Conservation (phyloP, 257 asterid species). For the Ilex asprella region DNA sequence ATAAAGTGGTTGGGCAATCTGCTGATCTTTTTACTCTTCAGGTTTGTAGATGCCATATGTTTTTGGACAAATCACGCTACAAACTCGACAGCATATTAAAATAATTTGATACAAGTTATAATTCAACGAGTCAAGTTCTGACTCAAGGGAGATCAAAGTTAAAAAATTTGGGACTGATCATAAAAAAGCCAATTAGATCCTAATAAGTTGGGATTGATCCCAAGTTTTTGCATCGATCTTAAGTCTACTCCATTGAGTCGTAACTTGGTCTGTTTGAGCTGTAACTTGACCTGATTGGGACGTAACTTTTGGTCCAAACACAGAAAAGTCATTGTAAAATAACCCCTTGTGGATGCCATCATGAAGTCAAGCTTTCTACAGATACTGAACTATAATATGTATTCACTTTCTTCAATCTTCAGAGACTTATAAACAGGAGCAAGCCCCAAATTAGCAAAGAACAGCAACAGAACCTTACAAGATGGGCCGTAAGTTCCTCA, state of each 20-base stretch:
- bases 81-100: too few species aligned
- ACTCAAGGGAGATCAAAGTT: too few species aligned
- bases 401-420: conserved; percentile 13
- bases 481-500: conserved; percentile 86
- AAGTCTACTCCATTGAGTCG: too few species aligned
- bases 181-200: too few species aligned
- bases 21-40: conserved; percentile 94
- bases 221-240: too few species aligned
- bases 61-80: neutral
- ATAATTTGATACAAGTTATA: too few species aligned
- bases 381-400: neutral
- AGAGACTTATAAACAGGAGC: conserved; percentile 91
- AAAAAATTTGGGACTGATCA: too few species aligned
- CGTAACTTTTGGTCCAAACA: neutral
- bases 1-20: conserved; percentile 88
- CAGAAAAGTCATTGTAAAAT: neutral
- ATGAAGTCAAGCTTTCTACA: too few species aligned
- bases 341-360: neutral
- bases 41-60: conserved; percentile 29
- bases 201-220: too few species aligned
- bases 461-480: conserved; percentile 92
- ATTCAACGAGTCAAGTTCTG: too few species aligned
- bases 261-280: too few species aligned
- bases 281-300: too few species aligned
- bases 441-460: conserved; percentile 79